Base-by-base conservation (phyloP, 176 grass and related monocot species). In the Puccinellia tenuiflora region DNA sequence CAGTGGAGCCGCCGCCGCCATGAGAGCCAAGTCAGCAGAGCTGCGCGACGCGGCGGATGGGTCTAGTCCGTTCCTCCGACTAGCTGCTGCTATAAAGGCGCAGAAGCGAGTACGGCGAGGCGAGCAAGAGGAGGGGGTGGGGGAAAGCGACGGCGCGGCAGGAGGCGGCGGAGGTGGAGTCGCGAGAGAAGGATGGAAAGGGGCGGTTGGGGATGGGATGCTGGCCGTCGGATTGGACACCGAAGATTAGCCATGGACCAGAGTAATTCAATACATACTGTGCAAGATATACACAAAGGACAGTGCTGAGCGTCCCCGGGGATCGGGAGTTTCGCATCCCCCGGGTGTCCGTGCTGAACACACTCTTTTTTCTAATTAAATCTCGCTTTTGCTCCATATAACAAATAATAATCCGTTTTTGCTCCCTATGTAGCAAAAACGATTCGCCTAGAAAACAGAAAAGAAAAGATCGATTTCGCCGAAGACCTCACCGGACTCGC, bases 1-100 rank as follows among this genome's bases (percentile, higher is more conserved):
- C 22, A 55, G 68, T 21, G 77, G 22, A 18, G 68, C 48, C 68
- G 73, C 73, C 62, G 80, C 80, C 80, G 82, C 87, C 87, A 89
- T 89, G 37, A 59, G 81, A 66, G 28, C 5, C 65, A 54, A 66
- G 28, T 17, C 54, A 38, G 65, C 64, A 54, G 64, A 30, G 4
- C 43, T 59, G 56, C 20, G 45, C 6, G 61, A 68, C 29, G 61
- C 45, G 45, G 62, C 61, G 61, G 31, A 22, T 70, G 53, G 52
- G 52, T 37, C 20, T 40, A 68, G 67, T 42, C 66, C 5, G 54
- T 1, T 62, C 26, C 59, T 29, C 60, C 17, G 14, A 31, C 26
- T 30, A n/a, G n/a, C n/a, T 62, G 59, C 59, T 16, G 12, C 25
- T 60, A 60, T 28, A 60, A 60, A 56, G 21, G 56, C 11, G 25